A percentile compares a stretch with the other conserved stretches of the same genome.
Conservation (phyloP, 2,329 filamentous ascomycete genomes). For the Arthrobotrys pseudoclavata region DNA sequence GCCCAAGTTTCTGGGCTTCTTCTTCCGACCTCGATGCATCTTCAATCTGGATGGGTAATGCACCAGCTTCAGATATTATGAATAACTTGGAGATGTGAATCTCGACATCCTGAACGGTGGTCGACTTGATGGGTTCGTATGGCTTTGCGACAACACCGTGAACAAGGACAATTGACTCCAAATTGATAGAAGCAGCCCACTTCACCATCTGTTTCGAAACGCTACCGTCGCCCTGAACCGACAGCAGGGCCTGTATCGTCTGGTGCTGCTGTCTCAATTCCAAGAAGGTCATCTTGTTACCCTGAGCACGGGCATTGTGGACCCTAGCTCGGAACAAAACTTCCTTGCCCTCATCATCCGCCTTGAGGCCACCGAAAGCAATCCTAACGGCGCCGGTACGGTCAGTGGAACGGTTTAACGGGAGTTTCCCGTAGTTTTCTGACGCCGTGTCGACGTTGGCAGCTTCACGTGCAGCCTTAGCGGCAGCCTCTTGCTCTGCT, state of each 20-base stretch:
- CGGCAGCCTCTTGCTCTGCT: conserved; percentile 81
- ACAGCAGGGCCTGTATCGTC: conserved; percentile 85
- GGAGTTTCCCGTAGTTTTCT: conserved; percentile 83
- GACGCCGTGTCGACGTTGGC: conserved; percentile 75
- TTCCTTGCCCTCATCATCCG: conserved; percentile 59
- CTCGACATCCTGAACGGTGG: conserved; percentile 82
- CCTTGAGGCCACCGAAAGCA: conserved; percentile 73
- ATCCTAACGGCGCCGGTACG: conserved; percentile 72
- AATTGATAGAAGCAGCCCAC: conserved; percentile 80
- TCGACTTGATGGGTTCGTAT: conserved; percentile 88
- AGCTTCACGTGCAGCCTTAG: conserved; percentile 75
- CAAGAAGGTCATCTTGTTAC: conserved; percentile 90
- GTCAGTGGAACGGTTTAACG: conserved; percentile 72
- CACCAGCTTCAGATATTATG: conserved; percentile 76
- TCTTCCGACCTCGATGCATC: conserved; percentile 70
- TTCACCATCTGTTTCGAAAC: conserved; percentile 94
- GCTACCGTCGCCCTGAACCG: conserved; percentile 75
- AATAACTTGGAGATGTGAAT: conserved; percentile 90
- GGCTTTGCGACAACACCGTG: conserved; percentile 86
- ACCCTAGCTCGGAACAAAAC: conserved; percentile 69
- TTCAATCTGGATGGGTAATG: conserved; percentile 72
- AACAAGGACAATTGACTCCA: conserved; percentile 85
- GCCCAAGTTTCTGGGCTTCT: conserved; percentile 68
- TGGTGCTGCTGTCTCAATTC: conserved; percentile 84
- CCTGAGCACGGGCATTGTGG: conserved; percentile 89